phyloP scores from a whole-genome alignment of 768 basidiomycete species.

The Ramaria sp. region DNA sequence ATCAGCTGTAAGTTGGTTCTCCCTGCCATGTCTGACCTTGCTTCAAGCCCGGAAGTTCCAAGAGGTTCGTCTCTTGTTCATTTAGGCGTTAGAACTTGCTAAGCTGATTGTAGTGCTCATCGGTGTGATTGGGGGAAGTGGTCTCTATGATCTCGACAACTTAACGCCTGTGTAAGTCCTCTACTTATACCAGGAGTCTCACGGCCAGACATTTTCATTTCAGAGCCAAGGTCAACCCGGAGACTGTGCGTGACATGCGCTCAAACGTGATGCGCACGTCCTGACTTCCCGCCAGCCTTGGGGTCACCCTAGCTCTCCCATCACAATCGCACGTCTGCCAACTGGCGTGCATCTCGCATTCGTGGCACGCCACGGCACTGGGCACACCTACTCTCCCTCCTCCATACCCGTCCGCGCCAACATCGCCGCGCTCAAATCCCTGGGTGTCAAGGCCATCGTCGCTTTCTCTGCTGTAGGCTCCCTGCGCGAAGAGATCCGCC shows the following conservation, averaged over 20 bases:
- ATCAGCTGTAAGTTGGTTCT: no score
- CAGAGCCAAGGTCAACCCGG: slow-evolving; percentile 67
- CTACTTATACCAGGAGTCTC: not conserved
- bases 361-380: slow-evolving; percentile 80
- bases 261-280: not conserved
- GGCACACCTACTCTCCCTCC: slow-evolving; percentile 72
- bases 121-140: slow-evolving; percentile 88
- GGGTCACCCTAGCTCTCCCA: slow-evolving; percentile 85
- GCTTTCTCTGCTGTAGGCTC: slow-evolving; percentile 96
- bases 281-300: slow-evolving; percentile 54
- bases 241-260: slow-evolving; percentile 47
- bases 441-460: slow-evolving; percentile 82
- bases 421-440: slow-evolving; percentile 87
- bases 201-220: not conserved
- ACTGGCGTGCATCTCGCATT: slow-evolving; percentile 79
- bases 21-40: no score
- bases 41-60: no score
- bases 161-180: slow-evolving; percentile 69
- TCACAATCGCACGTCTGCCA: slow-evolving; percentile 83
- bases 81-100: no score
- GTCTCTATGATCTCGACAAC: slow-evolving; percentile 89
- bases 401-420: slow-evolving; percentile 81
- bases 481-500: slow-evolving; percentile 84
- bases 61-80: no score
- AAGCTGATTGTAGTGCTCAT: slow-evolving; percentile 46